A percentile compares a stretch with the other conserved stretches of the same genome.
Conservation (phyloP, 441 rosid genomes). For the Erodium trifolium region DNA sequence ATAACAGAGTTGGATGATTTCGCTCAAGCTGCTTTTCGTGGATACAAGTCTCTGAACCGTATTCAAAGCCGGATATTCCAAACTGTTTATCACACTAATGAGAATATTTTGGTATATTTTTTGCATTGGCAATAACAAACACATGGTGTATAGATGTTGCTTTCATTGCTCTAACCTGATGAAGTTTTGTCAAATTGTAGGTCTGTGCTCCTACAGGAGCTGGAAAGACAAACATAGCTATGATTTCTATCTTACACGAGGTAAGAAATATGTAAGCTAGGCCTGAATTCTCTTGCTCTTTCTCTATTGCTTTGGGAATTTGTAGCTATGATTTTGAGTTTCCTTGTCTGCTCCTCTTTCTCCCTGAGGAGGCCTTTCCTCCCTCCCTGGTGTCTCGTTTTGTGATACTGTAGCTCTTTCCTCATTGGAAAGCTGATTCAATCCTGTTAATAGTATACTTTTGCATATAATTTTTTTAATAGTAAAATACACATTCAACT, state of each 20-base stretch:
- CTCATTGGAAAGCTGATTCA: neutral
- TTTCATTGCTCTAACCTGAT: conserved; percentile 15
- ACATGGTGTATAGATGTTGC: neutral
- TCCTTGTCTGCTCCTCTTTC: neutral
- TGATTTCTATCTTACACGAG: conserved; percentile 92
- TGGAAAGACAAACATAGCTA: conserved; percentile 95
- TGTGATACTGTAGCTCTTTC: neutral
- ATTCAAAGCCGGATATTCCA: conserved; percentile 90
- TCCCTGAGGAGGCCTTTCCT: neutral
- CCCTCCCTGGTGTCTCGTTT: neutral
- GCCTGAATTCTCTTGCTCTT: conserved; percentile 15
- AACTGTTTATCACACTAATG: conserved; percentile 81
- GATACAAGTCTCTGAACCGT: conserved; percentile 86
- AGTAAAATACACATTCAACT: neutral
- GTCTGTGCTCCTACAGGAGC: conserved; percentile 99
- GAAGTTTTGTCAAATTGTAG: conserved; percentile 37
- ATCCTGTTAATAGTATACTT: neutral
- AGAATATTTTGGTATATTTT: conserved; percentile 78
- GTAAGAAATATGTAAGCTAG: conserved; percentile 27
- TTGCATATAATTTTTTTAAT: too few relatives aligned
- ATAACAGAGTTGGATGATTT: conserved; percentile 86
- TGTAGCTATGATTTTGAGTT: neutral
- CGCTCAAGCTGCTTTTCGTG: conserved; percentile 94
- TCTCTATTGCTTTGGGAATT: conserved; percentile 5
- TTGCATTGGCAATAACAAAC: neutral